Evolutionary conservation across 805 yeast species (phyloP).

Genomic region (Wickerhamomyces silvicola): DNA sequence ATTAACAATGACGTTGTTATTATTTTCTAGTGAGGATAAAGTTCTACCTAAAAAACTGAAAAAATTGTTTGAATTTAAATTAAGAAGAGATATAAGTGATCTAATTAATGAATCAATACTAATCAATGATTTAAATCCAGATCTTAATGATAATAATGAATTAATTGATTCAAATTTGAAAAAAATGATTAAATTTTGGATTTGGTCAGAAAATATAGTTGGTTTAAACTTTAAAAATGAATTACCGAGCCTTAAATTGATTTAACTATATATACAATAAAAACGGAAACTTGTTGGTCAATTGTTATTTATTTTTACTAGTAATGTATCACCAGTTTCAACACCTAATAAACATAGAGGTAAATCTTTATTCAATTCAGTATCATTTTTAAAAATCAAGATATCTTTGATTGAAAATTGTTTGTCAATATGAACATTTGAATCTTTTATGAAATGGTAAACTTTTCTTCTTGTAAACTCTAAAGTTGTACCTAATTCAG

Average conservation of each 20-base stretch:
- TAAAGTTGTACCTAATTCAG: constrained; percentile 66
- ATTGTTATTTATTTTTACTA: too few relatives aligned
- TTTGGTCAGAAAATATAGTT: constrained; percentile 51
- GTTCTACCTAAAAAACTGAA: constrained; percentile 50
- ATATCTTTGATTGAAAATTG: constrained; percentile 28
- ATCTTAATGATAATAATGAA: constrained; percentile 2
- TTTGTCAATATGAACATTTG: constrained; percentile 21
- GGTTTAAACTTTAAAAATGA: constrained; percentile 1
- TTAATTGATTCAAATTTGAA: constrained; percentile 34
- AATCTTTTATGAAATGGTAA: constrained; percentile 47
- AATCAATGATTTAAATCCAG: background rate
- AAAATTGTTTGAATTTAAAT: constrained; percentile 48
- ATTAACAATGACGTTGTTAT: constrained; percentile 73
- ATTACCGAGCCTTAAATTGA: background rate
- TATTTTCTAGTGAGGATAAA: constrained; percentile 32
- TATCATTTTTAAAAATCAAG: constrained; percentile 27
- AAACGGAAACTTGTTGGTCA: too few relatives aligned
- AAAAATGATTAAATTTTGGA: constrained; percentile 54
- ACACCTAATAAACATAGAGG: constrained; percentile 46
- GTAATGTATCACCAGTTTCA: constrained; percentile 44
- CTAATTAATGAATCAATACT: constrained; percentile 65
- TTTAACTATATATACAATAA: background rate
- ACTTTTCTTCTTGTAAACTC: constrained; percentile 53
- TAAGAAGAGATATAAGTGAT: constrained; percentile 61
- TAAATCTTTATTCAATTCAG: constrained; percentile 31